Base-by-base conservation (phyloP, 2,329 filamentous ascomycete genomes). In the Albifimbria verrucaria region DNA sequence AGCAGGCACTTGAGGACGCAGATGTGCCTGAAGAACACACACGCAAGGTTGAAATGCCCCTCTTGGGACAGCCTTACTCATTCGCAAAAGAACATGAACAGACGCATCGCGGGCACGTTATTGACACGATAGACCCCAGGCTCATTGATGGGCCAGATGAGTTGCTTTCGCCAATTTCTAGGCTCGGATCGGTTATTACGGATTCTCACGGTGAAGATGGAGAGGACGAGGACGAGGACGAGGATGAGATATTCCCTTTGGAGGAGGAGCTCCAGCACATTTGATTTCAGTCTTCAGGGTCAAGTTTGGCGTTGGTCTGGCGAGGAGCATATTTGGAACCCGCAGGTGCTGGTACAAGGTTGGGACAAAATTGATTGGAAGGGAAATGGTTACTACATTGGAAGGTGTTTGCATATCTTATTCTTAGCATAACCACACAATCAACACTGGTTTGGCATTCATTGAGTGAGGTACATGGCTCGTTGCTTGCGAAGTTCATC, bases 101-200 rank as follows among this genome's bases (percentile, higher is more conserved):
- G 17, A n/a, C n/a, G n/a, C n/a, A n/a, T n/a, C 18, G 36, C 17
- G 39, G 32, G 4, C 10, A 26, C 1, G 28, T 44, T 9, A 21
- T 43, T 18, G 46, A 53, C 17, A 57, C 55, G 3, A 56, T 57
- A 21, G 53, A 55, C 20, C 52, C 55, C 10, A 51, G 44, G 43
- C 23, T 55, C n/a, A 24, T 57, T 17, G 46, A 41, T 17, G 54
- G 48, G 20, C 41, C 48, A 47, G 52, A 17, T 26, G 12, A 24
- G 7, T 12, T 32, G 12, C 47, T 46, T 12, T n/a, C 21, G 10
- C 42, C 48, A 17, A n/a, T 6, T 6, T n/a, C 11, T 4, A 39
- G 18, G 11, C 18, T 4, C 12, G 32, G 11, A 15, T 12, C 32
- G 15, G 32, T 15, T 39, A 6, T 15, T n/a, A 39, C 5, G 5